Evolutionary conservation across 2,329 filamentous ascomycete species (phyloP), one percentile per base, ranked within the genome.

Genomic region (Fusarium sulawesiense): DNA sequence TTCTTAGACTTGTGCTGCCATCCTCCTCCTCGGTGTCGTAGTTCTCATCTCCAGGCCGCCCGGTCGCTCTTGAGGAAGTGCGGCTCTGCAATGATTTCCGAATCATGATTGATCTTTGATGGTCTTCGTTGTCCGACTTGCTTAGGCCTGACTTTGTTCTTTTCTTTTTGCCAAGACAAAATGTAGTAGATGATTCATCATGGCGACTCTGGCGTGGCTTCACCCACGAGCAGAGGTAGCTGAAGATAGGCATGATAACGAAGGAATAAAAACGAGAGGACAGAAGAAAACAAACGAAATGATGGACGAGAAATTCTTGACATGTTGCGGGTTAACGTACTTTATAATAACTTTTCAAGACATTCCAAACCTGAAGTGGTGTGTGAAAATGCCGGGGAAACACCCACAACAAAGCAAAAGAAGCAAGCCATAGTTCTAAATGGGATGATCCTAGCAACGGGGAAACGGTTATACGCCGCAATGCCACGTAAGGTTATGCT

Each of bases 1-100:
- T 75, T 34, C 70, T 75, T 3, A 79, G 60, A 12, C 60, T 67
- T 16, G 65, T 58, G 41, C 47, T 56, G 29, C 41, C 40, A 16
- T 74, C 68, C 25, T 74, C 73, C 57, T 75, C 41, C 60, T 66
- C 65, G 7, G 68, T 70, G 29, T 68, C 68, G n/a, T 63, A 57
- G 14, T 65, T 50, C n/a, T 45, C 48, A 18, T 69, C 67, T 11
- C 59, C 57, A 18, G 32, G 46, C 29, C 64, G 59, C 37, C 48
- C 59, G 13, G 65, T 68, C 29, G 66, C 63, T 37, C 55, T 45
- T 23, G 73, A 75, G 14, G 76, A 75, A 6, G 72, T 46, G 23
- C 78, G 77, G 40, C 73, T 76, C 59, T 79, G 77, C 11, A 84
- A 73, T 4, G 82, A 83, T 71, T 85, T 85, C 54, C 79, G 78